phyloP scores from a whole-genome alignment of 1,284 basidiomycete species.

The Puccinia novopanici region DNA sequence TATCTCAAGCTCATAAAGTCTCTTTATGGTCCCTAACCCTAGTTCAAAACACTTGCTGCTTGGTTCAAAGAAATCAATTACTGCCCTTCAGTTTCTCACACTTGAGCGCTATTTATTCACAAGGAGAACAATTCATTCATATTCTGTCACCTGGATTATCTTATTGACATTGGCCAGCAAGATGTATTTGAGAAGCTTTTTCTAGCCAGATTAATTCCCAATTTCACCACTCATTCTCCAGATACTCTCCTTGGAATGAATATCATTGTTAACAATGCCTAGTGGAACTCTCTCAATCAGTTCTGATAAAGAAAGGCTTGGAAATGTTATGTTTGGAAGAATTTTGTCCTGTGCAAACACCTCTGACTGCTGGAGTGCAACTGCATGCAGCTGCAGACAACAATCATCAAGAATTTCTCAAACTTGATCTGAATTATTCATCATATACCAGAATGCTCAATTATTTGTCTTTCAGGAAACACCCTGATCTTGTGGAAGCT shows the following conservation, averaged over 20 bases:
- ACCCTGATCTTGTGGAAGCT: neutral
- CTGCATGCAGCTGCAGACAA: neutral
- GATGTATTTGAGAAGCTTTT: neutral
- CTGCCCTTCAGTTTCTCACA: neutral
- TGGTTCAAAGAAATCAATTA: neutral
- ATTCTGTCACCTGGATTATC: neutral
- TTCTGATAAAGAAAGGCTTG: neutral
- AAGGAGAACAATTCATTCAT: neutral
- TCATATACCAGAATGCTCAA: neutral
- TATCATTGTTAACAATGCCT: neutral
- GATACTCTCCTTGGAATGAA: neutral
- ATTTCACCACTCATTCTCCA: neutral
- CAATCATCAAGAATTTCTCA: neutral
- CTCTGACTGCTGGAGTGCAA: neutral
- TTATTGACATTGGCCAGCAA: neutral
- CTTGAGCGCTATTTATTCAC: neutral
- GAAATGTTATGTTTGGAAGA: neutral
- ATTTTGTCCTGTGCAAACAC: neutral
- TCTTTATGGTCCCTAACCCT: neutral
- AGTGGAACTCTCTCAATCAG: neutral
- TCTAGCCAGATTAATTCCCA: neutral
- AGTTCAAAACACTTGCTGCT: neutral
- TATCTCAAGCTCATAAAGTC: neutral
- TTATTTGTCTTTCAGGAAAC: neutral
- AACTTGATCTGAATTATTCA: neutral